Evolutionary conservation across 2,329 filamentous ascomycete genomes (phyloP).

Genomic region (Tolypocladium paradoxum): DNA sequence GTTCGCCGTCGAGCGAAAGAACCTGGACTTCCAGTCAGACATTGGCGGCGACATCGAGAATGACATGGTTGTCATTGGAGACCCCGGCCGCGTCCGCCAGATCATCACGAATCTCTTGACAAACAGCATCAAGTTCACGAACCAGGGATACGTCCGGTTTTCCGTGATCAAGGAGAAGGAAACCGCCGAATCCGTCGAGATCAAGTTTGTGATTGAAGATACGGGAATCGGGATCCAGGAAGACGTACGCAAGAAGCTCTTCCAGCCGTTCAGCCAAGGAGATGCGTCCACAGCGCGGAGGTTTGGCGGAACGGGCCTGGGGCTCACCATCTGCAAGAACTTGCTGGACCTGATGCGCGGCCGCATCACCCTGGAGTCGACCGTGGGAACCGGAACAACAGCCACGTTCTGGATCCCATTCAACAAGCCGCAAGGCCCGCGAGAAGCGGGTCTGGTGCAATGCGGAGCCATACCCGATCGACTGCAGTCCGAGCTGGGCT

Average conservation of each 20-base stretch:
- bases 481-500: conserved; percentile 50
- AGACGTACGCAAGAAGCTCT: conserved; percentile 60
- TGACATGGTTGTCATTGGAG: conserved; percentile 72
- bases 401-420: conserved; percentile 70
- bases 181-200: conserved; percentile 50
- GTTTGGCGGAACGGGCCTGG: conserved; percentile 71
- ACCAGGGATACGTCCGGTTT: conserved; percentile 56
- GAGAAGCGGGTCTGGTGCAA: conserved; percentile 42
- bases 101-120: conserved; percentile 73
- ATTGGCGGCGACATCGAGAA: conserved; percentile 51
- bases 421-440: conserved; percentile 49
- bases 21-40: conserved; percentile 58
- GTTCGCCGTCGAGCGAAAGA: conserved; percentile 73
- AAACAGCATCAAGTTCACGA: conserved; percentile 68
- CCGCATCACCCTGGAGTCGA: conserved; percentile 59
- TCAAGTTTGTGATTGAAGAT: conserved; percentile 65
- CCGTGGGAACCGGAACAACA: conserved; percentile 57
- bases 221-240: conserved; percentile 76
- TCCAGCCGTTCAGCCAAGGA: conserved; percentile 73
- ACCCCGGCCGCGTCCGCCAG: conserved; percentile 73
- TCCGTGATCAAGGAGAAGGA: conserved; percentile 54
- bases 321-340: conserved; percentile 73
- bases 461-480: conserved; percentile 57
- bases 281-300: conserved; percentile 68
- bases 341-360: conserved; percentile 71